Evolutionary conservation across 2,329 filamentous ascomycete species (phyloP), one percentile per base, ranked within the genome.

Genomic region (Pseudopithomyces chartarum): DNA sequence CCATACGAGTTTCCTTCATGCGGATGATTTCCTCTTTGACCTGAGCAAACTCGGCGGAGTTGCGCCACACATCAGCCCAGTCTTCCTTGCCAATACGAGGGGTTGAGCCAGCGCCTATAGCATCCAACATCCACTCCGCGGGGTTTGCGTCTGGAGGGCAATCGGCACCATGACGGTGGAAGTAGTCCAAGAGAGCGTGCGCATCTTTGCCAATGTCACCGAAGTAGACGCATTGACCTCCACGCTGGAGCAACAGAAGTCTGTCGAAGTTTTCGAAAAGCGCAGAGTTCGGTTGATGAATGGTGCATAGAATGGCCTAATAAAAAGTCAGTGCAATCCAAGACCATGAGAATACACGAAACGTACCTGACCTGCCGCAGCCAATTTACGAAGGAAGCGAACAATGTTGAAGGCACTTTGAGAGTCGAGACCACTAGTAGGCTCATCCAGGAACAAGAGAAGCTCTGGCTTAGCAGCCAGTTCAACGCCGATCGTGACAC

Each of bases 191-290:
- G n/a, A 96, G 79, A 19, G 87, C 80, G 32, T 81, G 78, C 0
- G 90, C 91, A 56, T 95, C 90, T 50, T 86, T 82, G 47, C 92
- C 92, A 42, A 96, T 89, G 56, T 93, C 88, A 19, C 91, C 91
- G 68, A 95, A 94, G 78, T 96, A 96, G 48, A 96, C 90, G 45
- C 90, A 90, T 53, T 88, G 84, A 3, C 92, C 92, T 57, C 92
- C 92, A 39, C 85, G 84, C 75, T 94, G 87, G 2, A 96, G 82
- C 2, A 96, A 82, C 5, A 96, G 79, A 1, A 97, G 82, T 12
- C 91, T 85, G 71, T 96, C 92, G 63, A 96, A 97, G 74, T 92
- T 89, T 74, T 95, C 90, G 65, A 97, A 96, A 0, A 96, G 82
- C 0, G 90, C 87, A 15, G 90, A 90, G 63, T 92, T 94, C 1